These are phyloP conservation scores for Cyberlindnera bimundalis DNA, from an alignment of 805 yeast species.

Conservation along the genomic window DNA sequence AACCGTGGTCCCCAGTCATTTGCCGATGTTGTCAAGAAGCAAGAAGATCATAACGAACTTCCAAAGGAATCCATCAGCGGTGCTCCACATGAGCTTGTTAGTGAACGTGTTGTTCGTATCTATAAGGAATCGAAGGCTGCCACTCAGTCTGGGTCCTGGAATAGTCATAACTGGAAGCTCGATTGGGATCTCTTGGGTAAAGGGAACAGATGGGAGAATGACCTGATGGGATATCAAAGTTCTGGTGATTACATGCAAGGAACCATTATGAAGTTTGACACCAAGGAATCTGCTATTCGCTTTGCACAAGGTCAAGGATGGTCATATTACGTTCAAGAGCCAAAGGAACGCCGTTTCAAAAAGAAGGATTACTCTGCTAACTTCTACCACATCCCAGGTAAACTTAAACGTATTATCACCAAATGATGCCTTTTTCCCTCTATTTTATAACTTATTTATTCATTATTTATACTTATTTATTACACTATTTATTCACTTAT, in stretches of 20 bases:
- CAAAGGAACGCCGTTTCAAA: conserved; percentile 68
- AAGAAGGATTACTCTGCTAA: conserved; percentile 72
- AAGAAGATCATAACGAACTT: conserved; percentile 27
- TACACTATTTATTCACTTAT: background rate
- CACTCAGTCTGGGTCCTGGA: conserved; percentile 63
- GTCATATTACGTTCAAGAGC: conserved; percentile 80
- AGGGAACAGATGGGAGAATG: conserved; percentile 87
- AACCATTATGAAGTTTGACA: conserved; percentile 67
- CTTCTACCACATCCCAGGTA: conserved; percentile 65
- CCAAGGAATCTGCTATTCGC: conserved; percentile 70
- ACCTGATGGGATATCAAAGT: conserved; percentile 80
- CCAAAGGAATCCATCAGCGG: conserved; percentile 68
- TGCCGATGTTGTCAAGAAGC: conserved; percentile 15
- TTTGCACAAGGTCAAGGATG: conserved; percentile 86
- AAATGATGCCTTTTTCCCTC: conserved; percentile 39
- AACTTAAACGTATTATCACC: conserved; percentile 77
- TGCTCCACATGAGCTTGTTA: conserved; percentile 63
- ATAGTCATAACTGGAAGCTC: conserved; percentile 60
- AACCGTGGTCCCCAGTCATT: background rate
- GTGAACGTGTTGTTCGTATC: conserved; percentile 69
- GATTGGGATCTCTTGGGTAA: conserved; percentile 81
- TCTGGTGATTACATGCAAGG: conserved; percentile 78
- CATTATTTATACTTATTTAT: conserved; percentile 5
- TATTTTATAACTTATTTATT: conserved; percentile 1
- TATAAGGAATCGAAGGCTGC: conserved; percentile 76